Evolutionary conservation across 345 rosid genomes (phyloP), one percentile per base, ranked within the genome.

Genomic region (Carallia pectinifolia): DNA sequence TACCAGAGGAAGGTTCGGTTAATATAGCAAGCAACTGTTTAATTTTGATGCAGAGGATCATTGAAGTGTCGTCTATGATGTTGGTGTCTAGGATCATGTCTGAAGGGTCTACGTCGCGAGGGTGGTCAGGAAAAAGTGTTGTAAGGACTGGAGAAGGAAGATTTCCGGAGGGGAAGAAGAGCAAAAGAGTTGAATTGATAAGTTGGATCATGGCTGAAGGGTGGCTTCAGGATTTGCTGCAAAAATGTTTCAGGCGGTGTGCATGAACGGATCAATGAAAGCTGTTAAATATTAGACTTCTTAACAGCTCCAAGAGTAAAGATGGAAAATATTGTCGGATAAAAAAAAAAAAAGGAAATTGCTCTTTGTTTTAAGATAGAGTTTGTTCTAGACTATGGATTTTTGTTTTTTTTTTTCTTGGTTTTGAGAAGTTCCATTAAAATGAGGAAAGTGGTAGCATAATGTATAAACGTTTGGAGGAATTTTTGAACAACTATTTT

Each of bases 261-360:
- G 84, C 73, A 77, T 78, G 86, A 71, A 30, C 61, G 71, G 31
- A 38, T 48, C 30, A 30, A 72, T 76, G 80, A 77, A 67, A 68
- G 87, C 89, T 83, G 89, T 81, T 83, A 77, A 80, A 81, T 81
- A 85, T 87, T 83, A 70, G 81, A 80, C 71, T 55, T 83, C 83
- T 72, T 83, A 74, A 76, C 87, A 75, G 89, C 86, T 73, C 56
- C 23, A 37, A 3, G 65, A 18, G 62, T 62, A 53, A 38, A 34
- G 61, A 66, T 61, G 18, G 23, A 53, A 69, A 31, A 65, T 0
- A 58, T 62, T 37, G 23, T 37, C 40, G 23, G 62, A 30, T 44
- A 56, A 53, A 62, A 58, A 55, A 55, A 56, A 64, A 52, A 29
- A 33, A 13, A 31, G 30, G 1, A 0, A 34, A 34, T 54, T 44